Conservation (phyloP, 441 rosid species). For the Populus hybrid region DNA sequence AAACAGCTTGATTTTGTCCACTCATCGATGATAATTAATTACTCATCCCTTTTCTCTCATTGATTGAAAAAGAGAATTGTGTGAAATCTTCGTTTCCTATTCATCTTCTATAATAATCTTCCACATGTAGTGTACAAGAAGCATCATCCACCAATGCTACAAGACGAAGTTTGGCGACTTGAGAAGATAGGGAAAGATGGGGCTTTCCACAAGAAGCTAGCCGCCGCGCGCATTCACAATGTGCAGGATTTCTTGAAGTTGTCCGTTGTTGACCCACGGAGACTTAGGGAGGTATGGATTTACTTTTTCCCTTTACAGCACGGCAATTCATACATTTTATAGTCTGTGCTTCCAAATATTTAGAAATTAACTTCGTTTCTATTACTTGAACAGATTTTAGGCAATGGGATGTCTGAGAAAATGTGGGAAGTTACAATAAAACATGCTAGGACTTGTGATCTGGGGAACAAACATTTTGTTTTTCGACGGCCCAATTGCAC, state of each 20-base stretch:
- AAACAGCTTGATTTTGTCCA: neutral
- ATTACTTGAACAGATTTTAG: conserved; percentile 49
- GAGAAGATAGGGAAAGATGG: conserved; percentile 87
- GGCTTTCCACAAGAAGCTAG: conserved; percentile 71
- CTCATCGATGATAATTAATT: neutral
- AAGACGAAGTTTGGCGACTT: conserved; percentile 93
- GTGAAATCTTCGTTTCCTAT: neutral
- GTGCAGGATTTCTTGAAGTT: conserved; percentile 81
- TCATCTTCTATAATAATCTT: neutral
- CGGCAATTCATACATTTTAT: neutral
- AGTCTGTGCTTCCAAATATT: neutral
- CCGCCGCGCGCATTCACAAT: conserved; percentile 30
- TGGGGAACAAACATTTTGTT: no score
- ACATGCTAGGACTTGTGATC: conserved; percentile 67
- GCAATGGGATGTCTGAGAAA: conserved; percentile 74
- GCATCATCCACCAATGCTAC: conserved; percentile 75
- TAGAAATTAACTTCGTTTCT: neutral
- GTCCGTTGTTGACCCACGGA: conserved; percentile 46
- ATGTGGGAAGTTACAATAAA: conserved; percentile 74
- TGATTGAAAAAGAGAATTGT: neutral
- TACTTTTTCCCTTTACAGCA: neutral
- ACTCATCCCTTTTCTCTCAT: neutral
- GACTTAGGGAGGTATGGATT: conserved; percentile 49
- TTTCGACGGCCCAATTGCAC: conserved; percentile 22
- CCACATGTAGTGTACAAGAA: conserved; percentile 74